A percentile compares a stretch with the other conserved stretches of the same genome.
Conservation (phyloP, 306 rosid genomes). For the Sicyos baderoa region DNA sequence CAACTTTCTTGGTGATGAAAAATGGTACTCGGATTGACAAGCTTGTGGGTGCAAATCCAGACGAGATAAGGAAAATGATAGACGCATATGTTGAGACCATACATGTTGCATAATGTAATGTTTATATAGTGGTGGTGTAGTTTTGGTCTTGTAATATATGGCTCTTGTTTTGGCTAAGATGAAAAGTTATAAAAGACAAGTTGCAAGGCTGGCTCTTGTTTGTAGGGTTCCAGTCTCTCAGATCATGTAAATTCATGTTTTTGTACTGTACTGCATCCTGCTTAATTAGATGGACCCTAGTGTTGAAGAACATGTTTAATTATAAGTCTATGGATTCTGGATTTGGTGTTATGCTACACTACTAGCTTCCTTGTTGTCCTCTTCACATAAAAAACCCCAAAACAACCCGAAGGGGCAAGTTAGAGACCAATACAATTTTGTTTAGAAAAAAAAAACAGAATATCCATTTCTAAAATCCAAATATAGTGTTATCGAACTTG, state of each 20-base stretch:
- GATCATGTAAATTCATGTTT: conserved; percentile 12
- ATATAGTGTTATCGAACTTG: too few relatives aligned
- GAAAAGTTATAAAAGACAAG: background rate
- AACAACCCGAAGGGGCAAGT: too few relatives aligned
- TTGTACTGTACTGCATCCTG: background rate
- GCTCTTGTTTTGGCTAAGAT: conserved; percentile 14
- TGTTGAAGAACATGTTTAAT: background rate
- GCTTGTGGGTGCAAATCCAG: conserved; percentile 89
- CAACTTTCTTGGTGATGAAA: conserved; percentile 65
- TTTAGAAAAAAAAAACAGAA: too few relatives aligned
- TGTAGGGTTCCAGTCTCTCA: background rate
- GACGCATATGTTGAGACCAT: conserved; percentile 42
- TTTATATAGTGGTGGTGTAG: background rate
- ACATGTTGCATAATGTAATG: conserved; percentile 33
- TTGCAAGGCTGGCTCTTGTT: conserved; percentile 3
- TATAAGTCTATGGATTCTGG: background rate
- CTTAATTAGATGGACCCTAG: background rate
- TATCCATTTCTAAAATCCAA: too few relatives aligned
- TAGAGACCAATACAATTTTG: too few relatives aligned
- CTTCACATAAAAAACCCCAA: background rate
- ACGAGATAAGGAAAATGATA: conserved; percentile 79
- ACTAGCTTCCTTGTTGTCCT: background rate
- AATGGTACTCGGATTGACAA: conserved; percentile 45
- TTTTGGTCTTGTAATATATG: conserved; percentile 9
- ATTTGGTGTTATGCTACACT: background rate